Conservation (phyloP, 345 rosid genomes). For the Salix caprea region DNA sequence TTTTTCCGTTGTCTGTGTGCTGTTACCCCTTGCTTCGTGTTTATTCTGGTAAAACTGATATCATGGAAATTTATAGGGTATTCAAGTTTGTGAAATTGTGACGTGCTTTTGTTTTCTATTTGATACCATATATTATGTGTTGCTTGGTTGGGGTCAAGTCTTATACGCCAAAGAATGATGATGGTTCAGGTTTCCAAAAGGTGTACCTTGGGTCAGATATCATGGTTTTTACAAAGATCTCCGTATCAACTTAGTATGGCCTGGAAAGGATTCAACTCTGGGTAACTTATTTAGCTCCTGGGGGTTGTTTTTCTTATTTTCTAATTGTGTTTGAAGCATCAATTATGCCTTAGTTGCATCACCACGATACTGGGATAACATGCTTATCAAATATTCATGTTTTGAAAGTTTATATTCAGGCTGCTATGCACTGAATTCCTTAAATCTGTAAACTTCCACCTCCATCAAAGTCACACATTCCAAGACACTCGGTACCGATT, state of each 20-base stretch:
- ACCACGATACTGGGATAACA: neutral
- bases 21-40: neutral
- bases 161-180: constrained; percentile 1
- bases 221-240: constrained; percentile 64
- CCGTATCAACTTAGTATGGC: constrained; percentile 59
- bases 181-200: constrained; percentile 68
- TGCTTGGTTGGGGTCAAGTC: neutral
- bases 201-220: constrained; percentile 79
- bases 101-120: neutral
- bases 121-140: neutral
- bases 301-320: neutral
- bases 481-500: neutral
- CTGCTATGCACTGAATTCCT: neutral
- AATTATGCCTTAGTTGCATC: neutral
- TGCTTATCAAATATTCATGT: neutral
- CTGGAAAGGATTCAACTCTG: constrained; percentile 66
- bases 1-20: neutral
- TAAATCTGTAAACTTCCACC: neutral
- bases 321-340: neutral
- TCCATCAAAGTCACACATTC: neutral
- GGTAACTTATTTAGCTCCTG: constrained; percentile 21
- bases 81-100: neutral
- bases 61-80: neutral
- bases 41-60: neutral
- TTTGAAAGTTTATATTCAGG: neutral